phyloP scores from a whole-genome alignment of 2,329 filamentous ascomycete species.

The Exophiala bonariae region DNA sequence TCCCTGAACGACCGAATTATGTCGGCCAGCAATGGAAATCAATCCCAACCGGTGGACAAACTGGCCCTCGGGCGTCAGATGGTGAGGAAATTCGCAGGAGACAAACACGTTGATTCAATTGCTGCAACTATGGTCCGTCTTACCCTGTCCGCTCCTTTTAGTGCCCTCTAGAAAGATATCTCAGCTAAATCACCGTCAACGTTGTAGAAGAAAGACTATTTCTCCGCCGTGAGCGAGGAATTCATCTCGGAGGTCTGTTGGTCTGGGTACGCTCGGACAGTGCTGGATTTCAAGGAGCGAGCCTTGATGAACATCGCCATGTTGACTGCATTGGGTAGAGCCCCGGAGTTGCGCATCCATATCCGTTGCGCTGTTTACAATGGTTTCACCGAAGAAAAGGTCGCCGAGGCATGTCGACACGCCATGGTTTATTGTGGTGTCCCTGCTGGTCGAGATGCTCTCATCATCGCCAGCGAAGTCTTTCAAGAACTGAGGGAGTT shows the following conservation, averaged over 20 bases:
- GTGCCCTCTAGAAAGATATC: too few species aligned
- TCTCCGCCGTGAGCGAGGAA: conserved; percentile 5
- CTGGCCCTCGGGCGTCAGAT: conserved; percentile 5
- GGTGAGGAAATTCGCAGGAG: conserved; percentile 8
- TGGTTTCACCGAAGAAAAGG: conserved; percentile 60
- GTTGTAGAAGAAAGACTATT: conserved; percentile 6
- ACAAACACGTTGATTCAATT: conserved; percentile 5
- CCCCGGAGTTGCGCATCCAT: conserved; percentile 60
- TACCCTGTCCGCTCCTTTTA: background rate
- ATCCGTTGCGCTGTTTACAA: conserved; percentile 63
- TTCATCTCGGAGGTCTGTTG: conserved; percentile 61
- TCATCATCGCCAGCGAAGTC: conserved; percentile 28
- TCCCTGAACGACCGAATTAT: background rate
- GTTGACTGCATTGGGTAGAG: conserved; percentile 61
- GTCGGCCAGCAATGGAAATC: conserved; percentile 3
- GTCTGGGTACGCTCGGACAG: conserved; percentile 65
- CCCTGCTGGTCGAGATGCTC: conserved; percentile 42
- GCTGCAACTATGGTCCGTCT: conserved; percentile 2
- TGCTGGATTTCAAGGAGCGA: conserved; percentile 60
- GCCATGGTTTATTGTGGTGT: conserved; percentile 41
- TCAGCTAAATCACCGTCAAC: too few species aligned
- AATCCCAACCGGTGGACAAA: background rate
- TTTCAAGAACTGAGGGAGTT: conserved; percentile 3
- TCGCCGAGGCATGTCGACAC: conserved; percentile 44
- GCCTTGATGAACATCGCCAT: conserved; percentile 65